Percentiles rank a stretch among this genome's conserved stretches.
Conservation (phyloP, 2,329 filamentous ascomycete species). For the Helotiales sp. region DNA sequence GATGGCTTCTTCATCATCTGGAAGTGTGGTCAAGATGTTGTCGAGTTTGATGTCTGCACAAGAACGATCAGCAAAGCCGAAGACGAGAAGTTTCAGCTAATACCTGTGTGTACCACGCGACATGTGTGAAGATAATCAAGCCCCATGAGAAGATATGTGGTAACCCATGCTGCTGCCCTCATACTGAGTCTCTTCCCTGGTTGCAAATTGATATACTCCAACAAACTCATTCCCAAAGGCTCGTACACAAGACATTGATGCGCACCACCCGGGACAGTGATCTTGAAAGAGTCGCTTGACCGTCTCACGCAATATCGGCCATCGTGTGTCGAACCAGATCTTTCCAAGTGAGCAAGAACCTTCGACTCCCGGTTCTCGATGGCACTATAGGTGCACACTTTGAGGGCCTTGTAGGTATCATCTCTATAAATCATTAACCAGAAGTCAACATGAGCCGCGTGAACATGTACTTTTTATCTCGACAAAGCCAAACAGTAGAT, state of each 20-base stretch:
- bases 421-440: background rate
- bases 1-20: background rate
- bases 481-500: background rate
- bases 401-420: background rate
- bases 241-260: background rate
- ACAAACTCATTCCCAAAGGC: background rate
- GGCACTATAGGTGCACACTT: background rate
- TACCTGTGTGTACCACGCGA: background rate
- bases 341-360: background rate
- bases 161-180: background rate
- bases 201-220: background rate
- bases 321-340: background rate
- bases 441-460: background rate
- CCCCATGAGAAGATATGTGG: background rate
- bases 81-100: background rate
- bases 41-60: background rate
- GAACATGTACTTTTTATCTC: background rate
- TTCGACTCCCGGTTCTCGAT: background rate
- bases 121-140: background rate
- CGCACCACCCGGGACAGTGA: background rate
- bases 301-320: background rate
- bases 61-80: background rate
- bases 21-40: background rate
- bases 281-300: background rate
- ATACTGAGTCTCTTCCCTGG: background rate